A percentile compares a stretch with the other conserved stretches of the same genome.
These are phyloP conservation scores for Sclerotinia borealis DNA, from an alignment of 2,329 filamentous ascomycete species.

Conservation along the genomic window DNA sequence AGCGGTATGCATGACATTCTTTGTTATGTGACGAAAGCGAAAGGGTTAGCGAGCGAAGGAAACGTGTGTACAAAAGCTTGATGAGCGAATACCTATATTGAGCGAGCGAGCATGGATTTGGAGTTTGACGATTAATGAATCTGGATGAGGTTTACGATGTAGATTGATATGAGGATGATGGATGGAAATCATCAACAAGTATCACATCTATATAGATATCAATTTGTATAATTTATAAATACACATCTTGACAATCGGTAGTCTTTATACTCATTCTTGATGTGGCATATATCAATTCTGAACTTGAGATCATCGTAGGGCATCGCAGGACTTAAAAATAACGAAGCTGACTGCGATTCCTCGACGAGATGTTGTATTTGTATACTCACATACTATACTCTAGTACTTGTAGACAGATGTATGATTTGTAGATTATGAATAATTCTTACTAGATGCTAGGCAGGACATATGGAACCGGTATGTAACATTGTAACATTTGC, in stretches of 20 bases:
- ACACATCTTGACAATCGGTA: too few relatives aligned
- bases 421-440: too few relatives aligned
- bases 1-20: not conserved
- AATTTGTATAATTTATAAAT: not conserved
- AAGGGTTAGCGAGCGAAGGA: not conserved
- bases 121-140: constrained; percentile 2
- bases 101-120: not conserved
- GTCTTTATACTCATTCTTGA: too few relatives aligned
- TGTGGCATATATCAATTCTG: too few relatives aligned
- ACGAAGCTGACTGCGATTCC: too few relatives aligned
- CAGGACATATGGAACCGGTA: too few relatives aligned
- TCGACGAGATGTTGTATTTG: not conserved
- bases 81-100: not conserved
- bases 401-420: too few relatives aligned
- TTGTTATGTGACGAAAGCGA: not conserved
- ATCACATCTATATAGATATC: not conserved
- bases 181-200: too few relatives aligned
- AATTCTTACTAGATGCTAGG: too few relatives aligned
- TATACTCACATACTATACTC: not conserved
- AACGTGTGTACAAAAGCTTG: not conserved
- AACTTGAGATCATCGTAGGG: too few relatives aligned
- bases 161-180: not conserved
- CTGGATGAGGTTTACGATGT: not conserved
- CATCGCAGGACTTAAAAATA: too few relatives aligned
- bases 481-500: too few relatives aligned